Conservation (phyloP, 2,329 filamentous ascomycete species). For the Calonectria leucothoes region DNA sequence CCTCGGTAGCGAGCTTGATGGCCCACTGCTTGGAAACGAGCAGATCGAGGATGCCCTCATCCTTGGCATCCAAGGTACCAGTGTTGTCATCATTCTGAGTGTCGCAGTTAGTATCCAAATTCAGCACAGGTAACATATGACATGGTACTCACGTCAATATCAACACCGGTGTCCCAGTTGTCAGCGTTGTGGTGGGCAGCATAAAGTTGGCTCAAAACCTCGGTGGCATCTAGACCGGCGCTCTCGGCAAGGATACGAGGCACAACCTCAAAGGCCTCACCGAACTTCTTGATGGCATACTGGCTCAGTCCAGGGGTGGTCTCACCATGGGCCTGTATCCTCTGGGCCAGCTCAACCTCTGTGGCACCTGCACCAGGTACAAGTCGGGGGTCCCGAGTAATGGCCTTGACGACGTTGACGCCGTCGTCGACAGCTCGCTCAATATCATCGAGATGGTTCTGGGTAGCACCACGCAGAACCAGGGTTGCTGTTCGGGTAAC, state of each 20-base stretch:
- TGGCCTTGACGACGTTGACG: constrained; percentile 98
- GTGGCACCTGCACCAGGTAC: constrained; percentile 95
- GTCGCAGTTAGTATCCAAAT: constrained; percentile 34
- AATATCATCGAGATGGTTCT: constrained; percentile 97
- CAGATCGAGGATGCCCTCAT: constrained; percentile 91
- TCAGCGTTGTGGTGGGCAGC: constrained; percentile 92
- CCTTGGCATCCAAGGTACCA: constrained; percentile 86
- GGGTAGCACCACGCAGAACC: constrained; percentile 93
- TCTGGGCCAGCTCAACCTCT: constrained; percentile 92
- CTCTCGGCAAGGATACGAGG: constrained; percentile 94
- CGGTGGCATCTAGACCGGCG: constrained; percentile 95
- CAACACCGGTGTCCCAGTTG: constrained; percentile 91
- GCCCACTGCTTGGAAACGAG: constrained; percentile 95
- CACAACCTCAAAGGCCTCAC: constrained; percentile 97
- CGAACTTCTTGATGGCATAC: constrained; percentile 97
- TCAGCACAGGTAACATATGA: neutral
- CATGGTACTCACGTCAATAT: constrained; percentile 76
- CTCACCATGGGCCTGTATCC: constrained; percentile 90
- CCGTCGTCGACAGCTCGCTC: constrained; percentile 98
- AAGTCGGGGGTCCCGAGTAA: constrained; percentile 90
- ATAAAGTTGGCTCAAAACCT: constrained; percentile 91
- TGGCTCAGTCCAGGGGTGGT: constrained; percentile 93
- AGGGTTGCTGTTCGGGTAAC: constrained; percentile 93
- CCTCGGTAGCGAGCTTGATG: constrained; percentile 95
- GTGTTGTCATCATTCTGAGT: constrained; percentile 77